A percentile compares a stretch with the other conserved stretches of the same genome.
Conservation (phyloP, 768 basidiomycete species). For the Mycena galopus region DNA sequence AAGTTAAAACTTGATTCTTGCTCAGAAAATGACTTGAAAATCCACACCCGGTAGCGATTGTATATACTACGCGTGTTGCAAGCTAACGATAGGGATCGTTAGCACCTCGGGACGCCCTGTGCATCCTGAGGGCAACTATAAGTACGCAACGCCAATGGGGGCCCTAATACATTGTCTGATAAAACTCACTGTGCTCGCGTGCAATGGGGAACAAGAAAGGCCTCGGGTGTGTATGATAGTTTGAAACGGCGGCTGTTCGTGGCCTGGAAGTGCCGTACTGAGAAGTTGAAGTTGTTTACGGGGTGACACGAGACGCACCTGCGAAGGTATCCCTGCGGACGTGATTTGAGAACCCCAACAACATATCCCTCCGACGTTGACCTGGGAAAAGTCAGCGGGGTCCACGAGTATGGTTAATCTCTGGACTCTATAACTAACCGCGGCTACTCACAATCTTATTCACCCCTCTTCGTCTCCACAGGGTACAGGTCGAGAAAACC, state of each 20-base stretch:
- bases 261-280: conserved; percentile 24
- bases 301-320: neutral
- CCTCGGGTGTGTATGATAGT: neutral
- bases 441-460: neutral
- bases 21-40: no score
- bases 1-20: no score
- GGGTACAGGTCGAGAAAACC: neutral
- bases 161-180: conserved; percentile 24
- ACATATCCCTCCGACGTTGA: conserved; percentile 10
- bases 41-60: no score
- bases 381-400: neutral
- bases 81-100: conserved; percentile 8
- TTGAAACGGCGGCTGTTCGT: conserved; percentile 14
- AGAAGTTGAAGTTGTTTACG: conserved; percentile 20
- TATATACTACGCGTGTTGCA: neutral
- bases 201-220: conserved; percentile 22
- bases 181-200: no score
- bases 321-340: conserved; percentile 6
- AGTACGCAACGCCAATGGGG: neutral
- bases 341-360: neutral
- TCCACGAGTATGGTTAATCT: conserved; percentile 19
- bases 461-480: neutral
- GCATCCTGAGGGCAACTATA: neutral
- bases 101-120: neutral
- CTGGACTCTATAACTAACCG: neutral